phyloP scores from a whole-genome alignment of 441 rosid genomes.

The Populus tomentosa region DNA sequence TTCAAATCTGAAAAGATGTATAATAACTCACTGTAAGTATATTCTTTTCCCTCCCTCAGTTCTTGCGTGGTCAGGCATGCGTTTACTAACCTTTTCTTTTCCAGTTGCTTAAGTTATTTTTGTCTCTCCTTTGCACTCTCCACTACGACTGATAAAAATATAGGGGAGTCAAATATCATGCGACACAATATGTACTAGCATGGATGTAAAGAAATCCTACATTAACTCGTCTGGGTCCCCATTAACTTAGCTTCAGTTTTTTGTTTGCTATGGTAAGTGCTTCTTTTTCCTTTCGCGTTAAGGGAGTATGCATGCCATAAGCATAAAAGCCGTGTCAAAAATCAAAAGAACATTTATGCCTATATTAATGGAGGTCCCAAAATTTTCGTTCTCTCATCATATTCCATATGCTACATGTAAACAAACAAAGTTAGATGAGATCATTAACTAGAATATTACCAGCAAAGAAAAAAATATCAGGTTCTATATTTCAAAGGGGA shows the following conservation, averaged over 20 bases:
- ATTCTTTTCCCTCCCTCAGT: conserved; percentile 6
- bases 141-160: not conserved
- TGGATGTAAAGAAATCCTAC: not conserved
- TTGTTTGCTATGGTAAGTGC: not conserved
- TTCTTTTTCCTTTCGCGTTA: too few species aligned
- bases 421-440: too few species aligned
- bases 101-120: not conserved
- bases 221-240: too few species aligned
- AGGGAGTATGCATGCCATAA: not conserved
- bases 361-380: not conserved
- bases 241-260: not conserved
- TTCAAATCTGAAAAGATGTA: not conserved
- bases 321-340: not conserved
- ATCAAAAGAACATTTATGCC: not conserved
- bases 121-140: not conserved
- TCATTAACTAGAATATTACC: too few species aligned
- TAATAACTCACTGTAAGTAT: conserved; percentile 24
- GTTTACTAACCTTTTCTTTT: conserved; percentile 5
- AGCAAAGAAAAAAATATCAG: too few species aligned
- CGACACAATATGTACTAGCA: not conserved
- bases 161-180: not conserved
- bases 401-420: too few species aligned
- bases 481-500: too few species aligned
- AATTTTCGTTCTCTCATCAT: too few species aligned
- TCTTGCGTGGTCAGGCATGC: conserved; percentile 14